Conservation (phyloP, 805 yeast genomes). For the Sugiyamaella qingdaonensis region DNA sequence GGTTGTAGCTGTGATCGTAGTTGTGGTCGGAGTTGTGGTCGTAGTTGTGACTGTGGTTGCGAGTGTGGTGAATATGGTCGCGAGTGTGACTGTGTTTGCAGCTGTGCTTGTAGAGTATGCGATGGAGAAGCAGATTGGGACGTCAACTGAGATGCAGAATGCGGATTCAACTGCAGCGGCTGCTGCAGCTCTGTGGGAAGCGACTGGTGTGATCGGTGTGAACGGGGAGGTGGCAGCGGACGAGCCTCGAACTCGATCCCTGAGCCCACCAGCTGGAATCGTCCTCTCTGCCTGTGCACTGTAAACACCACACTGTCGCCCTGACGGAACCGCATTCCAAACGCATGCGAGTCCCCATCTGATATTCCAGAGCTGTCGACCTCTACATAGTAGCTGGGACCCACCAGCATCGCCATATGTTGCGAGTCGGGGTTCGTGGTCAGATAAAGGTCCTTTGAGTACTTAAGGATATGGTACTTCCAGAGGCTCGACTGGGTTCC, state of each 20-base stretch:
- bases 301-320: conserved; percentile 5
- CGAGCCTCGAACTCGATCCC: no score
- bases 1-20: not conserved
- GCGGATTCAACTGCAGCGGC: not conserved
- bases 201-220: no score
- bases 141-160: not conserved
- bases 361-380: not conserved
- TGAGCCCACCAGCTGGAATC: no score
- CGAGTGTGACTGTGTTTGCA: not conserved
- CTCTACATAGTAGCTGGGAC: conserved; percentile 56
- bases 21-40: not conserved
- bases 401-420: conserved; percentile 55
- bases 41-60: not conserved
- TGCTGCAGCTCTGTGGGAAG: not conserved
- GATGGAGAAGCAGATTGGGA: not conserved
- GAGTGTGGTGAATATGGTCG: no score
- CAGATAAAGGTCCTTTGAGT: conserved; percentile 53
- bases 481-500: conserved; percentile 35
- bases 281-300: not conserved
- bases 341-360: not conserved
- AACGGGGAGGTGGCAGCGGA: no score
- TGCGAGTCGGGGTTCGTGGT: conserved; percentile 64
- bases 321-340: conserved; percentile 11
- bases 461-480: conserved; percentile 59
- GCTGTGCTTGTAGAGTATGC: not conserved